A percentile compares a stretch with the other conserved stretches of the same genome.
Evolutionary conservation across 306 rosid species (phyloP).

Genomic region (Abrus pulchellus): DNA sequence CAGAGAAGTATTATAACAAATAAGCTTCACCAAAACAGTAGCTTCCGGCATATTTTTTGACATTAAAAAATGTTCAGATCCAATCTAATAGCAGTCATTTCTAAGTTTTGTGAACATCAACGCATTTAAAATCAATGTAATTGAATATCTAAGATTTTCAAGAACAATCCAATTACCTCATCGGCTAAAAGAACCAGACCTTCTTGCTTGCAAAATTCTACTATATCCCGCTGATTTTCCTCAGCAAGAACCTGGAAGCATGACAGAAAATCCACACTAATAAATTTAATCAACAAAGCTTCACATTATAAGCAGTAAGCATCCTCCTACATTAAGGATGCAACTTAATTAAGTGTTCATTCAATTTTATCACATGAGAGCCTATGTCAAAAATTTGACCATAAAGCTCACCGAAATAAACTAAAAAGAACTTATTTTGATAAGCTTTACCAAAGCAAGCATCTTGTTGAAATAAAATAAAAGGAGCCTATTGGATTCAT

Average conservation of each 20-base stretch:
- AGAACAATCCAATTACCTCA: conserved; percentile 67
- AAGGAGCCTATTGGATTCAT: background rate
- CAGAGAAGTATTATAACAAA: background rate
- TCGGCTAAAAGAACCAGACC: conserved; percentile 95
- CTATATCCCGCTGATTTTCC: conserved; percentile 79
- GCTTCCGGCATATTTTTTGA: background rate
- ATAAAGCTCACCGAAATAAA: background rate
- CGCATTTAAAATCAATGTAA: background rate
- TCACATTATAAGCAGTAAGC: conserved; percentile 11
- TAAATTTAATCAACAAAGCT: conserved; percentile 23
- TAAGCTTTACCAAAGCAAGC: too few relatives aligned
- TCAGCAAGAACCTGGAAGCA: conserved; percentile 57
- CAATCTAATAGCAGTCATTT: background rate
- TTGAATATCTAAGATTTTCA: conserved; percentile 14
- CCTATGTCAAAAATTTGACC: background rate
- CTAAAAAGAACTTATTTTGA: background rate
- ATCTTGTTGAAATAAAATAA: background rate
- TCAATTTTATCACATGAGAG: background rate
- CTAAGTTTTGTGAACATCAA: conserved; percentile 2
- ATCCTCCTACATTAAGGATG: background rate
- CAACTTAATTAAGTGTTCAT: background rate
- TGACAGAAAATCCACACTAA: conserved; percentile 27
- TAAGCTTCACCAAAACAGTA: conserved; percentile 18
- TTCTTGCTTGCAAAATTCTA: conserved; percentile 88
- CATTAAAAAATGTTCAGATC: background rate